Evolutionary conservation across 2,329 filamentous ascomycete genomes (phyloP).

Genomic region (Colletotrichum costaricense): DNA sequence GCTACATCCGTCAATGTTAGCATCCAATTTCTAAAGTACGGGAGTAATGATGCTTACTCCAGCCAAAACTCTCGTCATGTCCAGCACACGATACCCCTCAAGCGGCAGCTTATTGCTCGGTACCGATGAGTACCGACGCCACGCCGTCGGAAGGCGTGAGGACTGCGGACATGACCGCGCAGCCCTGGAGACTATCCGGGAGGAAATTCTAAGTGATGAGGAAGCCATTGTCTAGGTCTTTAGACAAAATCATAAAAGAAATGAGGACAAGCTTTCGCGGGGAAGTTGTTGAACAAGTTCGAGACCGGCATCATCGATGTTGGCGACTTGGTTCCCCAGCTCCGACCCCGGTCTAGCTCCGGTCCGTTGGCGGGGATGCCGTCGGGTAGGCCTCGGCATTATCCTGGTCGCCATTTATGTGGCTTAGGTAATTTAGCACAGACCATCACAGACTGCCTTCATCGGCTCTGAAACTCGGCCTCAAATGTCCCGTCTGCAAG

Average conservation of each 20-base stretch:
- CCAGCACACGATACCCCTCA: slow-evolving; percentile 87
- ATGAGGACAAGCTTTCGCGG: not conserved
- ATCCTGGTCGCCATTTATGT: not conserved
- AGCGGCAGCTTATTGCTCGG: slow-evolving; percentile 67
- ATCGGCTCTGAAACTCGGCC: not conserved
- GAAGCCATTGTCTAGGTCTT: not conserved
- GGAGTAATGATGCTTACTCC: slow-evolving; percentile 70
- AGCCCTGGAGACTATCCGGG: not conserved
- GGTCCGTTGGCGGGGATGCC: slow-evolving; percentile 33
- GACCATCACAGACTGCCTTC: not conserved
- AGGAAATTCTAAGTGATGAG: not conserved
- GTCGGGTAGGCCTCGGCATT: slow-evolving; percentile 29
- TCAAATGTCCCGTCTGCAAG: not conserved
- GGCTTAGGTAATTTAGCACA: slow-evolving; percentile 25
- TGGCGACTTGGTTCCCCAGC: slow-evolving; percentile 12
- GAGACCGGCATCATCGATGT: slow-evolving; percentile 7
- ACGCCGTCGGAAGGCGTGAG: slow-evolving; percentile 10
- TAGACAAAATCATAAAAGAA: not conserved
- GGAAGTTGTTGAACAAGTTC: slow-evolving; percentile 9
- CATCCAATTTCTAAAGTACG: not conserved
- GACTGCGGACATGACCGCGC: not conserved
- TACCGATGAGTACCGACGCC: slow-evolving; percentile 45
- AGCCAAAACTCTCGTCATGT: slow-evolving; percentile 96
- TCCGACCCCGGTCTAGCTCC: slow-evolving; percentile 34
- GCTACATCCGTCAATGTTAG: slow-evolving; percentile 62